Base-by-base conservation (phyloP, 164 flowering plant genomes). In the Protea cynaroides region DNA sequence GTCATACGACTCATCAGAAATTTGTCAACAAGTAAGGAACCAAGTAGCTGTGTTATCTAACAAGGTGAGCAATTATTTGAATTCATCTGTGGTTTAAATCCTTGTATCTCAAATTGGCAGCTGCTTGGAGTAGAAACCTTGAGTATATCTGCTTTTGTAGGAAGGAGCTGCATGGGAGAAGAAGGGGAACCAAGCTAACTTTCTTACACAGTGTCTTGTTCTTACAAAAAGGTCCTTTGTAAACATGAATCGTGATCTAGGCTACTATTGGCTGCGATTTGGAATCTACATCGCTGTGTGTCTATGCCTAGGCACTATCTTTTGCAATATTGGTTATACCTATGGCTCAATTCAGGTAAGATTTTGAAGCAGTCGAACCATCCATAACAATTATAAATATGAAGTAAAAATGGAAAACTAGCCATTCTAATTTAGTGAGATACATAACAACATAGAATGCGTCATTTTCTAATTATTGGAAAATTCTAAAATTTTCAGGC, bases 181-280 rank as follows among this genome's bases (percentile, higher is more conserved):
- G 51, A 73, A 65, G 56, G 58, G 71, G 36, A 69, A 69, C 62
- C 84, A 82, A 51, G 77, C 86, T 29, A 68, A 71, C 59, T 79
- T 77, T 56, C 11, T 69, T 5, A 74, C 73, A 14, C 83, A 80
- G 51, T 72, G 74, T 43, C 25, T 65, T 3, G 72, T 79, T 65
- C 82, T 82, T 22, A 82, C 87, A 24, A 63, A 63, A 55, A 76
- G 90, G 25, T 86, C 94, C 7, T 79, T 57, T 46, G 65, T 80
- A 17, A 86, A 88, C 69, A 88, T 84, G 86, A 66, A 63, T 19
- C 82, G 89, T 21, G 94, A 86, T 54, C 47, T 76, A 6, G 90
- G 94, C 18, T 89, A 86, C 69, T 85, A 78, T 63, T 86, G 96
- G 92, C 17, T 86, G 36, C 78, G 83, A n/a, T 58, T 80, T 18